Evolutionary conservation across 176 grass and related monocot genomes (phyloP).

Genomic region (Stipa capillata): DNA sequence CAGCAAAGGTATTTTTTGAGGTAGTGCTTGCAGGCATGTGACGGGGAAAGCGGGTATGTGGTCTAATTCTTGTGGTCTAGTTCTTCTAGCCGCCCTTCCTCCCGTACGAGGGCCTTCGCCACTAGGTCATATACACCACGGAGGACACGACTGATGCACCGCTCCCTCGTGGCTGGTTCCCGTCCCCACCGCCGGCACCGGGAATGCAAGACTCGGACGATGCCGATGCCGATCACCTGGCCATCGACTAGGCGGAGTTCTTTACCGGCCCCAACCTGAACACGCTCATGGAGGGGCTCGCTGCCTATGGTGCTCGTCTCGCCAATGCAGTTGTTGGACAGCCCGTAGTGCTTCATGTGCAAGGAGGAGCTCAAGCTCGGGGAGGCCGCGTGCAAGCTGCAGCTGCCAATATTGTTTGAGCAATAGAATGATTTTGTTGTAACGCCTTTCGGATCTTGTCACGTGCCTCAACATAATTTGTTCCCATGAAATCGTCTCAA

Average conservation of each 20-base stretch:
- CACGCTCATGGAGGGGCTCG: conserved; percentile 51
- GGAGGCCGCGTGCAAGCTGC: conserved; percentile 79
- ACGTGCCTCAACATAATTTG: no score
- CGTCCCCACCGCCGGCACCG: conserved; percentile 20
- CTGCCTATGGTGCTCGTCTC: conserved; percentile 63
- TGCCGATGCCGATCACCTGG: background rate
- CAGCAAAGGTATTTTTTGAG: no score
- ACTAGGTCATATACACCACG: conserved; percentile 27
- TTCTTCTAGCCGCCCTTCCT: conserved; percentile 38
- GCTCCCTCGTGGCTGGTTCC: background rate
- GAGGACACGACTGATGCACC: background rate
- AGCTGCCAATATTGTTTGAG: no score
- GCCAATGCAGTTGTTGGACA: conserved; percentile 39
- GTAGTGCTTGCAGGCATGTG: no score
- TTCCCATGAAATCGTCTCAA: no score
- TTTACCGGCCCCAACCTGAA: conserved; percentile 51
- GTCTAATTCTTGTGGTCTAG: no score
- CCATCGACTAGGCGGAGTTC: conserved; percentile 32
- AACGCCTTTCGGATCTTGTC: no score
- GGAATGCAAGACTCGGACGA: background rate
- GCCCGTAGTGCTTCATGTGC: conserved; percentile 80
- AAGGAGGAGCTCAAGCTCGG: conserved; percentile 87
- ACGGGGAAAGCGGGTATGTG: no score
- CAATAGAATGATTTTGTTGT: no score
- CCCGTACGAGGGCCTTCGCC: conserved; percentile 36